Evolutionary conservation across 352 stramenopile species (phyloP), one percentile per base, ranked within the genome.

Genomic region (Globisporangium paddicum): DNA sequence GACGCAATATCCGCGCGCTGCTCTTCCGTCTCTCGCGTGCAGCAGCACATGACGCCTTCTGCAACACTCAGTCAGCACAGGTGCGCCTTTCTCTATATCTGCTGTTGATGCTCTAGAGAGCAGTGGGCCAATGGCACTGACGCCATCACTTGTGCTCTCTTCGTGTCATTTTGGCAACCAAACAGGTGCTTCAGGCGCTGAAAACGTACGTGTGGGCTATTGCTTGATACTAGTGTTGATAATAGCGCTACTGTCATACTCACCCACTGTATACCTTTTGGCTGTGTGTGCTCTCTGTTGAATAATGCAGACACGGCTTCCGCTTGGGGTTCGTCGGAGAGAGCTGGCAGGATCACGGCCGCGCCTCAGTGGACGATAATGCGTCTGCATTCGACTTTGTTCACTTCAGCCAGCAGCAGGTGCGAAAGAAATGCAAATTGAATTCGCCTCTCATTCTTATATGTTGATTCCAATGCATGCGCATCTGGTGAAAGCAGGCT

Each of bases 1-100:
- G 71, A 57, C 66, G 68, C 44, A 89, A 87, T 26, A 51, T 82
- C 35, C 79, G 79, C 38, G 69, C 68, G 28, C 63, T 89, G n/a
- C 55, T 86, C 41, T 69, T 87, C 54, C 71, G 76, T 6, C 55
- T 84, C 11, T 67, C 66, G 30, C 45, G 49, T 9, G 11, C 30
- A 1, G 73, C 57, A 10, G 60, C 67, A 0, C 42, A 13, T 7
- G 21, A 37, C 21, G 50, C n/a, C 4, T 46, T 57, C 35, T 46
- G 50, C 32, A 45, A 7, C 13, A 18, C 28, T 6, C 21, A 35
- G 19, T 10, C 23, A 16, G 14, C 32, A 7, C 50, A 47, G 34
- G 50, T 57, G 45, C 45, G 45, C 8, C 13, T 23, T 5, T 19
- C 7, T 35, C 10, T 23, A n/a, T n/a, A n/a, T n/a, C n/a, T n/a